phyloP scores from a whole-genome alignment of 208 protist species.

The Blastocrithidia nonstop region DNA sequence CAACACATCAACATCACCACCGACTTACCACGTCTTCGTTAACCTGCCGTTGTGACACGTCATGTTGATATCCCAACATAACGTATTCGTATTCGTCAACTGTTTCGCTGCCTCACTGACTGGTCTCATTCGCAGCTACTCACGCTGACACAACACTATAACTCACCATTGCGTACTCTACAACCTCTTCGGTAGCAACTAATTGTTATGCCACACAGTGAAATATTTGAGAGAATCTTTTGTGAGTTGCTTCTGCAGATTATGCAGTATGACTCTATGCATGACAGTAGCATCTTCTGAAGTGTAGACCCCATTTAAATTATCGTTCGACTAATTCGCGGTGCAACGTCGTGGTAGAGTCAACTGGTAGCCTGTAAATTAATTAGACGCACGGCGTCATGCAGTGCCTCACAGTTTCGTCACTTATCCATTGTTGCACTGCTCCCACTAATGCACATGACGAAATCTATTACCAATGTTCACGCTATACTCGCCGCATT shows the following conservation, averaged over 20 bases:
- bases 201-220: conserved; percentile 14
- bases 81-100: conserved; percentile 14
- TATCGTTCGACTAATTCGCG: too few species aligned
- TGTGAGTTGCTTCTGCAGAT: conserved; percentile 27
- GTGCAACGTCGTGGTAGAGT: too few species aligned
- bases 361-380: too few species aligned
- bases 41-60: conserved; percentile 8
- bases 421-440: too few species aligned
- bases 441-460: too few species aligned
- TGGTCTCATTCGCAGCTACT: conserved; percentile 11
- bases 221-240: conserved; percentile 26
- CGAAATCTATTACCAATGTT: too few species aligned
- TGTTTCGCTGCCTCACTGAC: conserved; percentile 11
- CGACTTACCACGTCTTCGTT: conserved; percentile 6
- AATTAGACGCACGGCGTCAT: too few species aligned
- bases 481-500: too few species aligned
- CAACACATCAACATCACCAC: conserved; percentile 6
- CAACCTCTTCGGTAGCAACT: conserved; percentile 42
- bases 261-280: too few species aligned
- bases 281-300: too few species aligned
- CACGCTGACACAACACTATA: neutral
- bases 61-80: conserved; percentile 8
- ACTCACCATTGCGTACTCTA: conserved; percentile 15
- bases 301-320: too few species aligned
- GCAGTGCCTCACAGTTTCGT: too few species aligned